Evolutionary conservation across 2,329 filamentous ascomycete species (phyloP).

Genomic region (Aspergillus viridinutans): DNA sequence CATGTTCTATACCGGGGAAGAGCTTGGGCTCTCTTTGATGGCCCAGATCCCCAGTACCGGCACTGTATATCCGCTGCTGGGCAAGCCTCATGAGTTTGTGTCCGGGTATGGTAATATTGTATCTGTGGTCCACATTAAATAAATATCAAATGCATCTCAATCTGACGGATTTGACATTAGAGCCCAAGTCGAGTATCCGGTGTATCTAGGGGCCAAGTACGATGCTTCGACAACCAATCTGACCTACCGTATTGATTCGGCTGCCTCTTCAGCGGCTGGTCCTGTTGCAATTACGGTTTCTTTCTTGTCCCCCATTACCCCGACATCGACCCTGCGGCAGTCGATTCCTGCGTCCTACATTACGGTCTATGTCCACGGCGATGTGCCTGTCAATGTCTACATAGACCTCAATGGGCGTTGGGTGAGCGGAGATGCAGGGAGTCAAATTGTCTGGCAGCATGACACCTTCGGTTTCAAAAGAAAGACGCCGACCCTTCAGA

Average conservation of each 20-base stretch:
- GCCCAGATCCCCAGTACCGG: conserved; percentile 58
- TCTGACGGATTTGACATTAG: conserved; percentile 27
- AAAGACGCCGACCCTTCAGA: conserved; percentile 38
- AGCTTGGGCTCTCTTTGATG: conserved; percentile 62
- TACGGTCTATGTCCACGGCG: conserved; percentile 64
- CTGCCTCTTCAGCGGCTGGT: conserved; percentile 24
- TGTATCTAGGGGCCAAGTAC: conserved; percentile 59
- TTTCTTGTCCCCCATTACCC: conserved; percentile 73
- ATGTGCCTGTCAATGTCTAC: conserved; percentile 59
- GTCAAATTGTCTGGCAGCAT: conserved; percentile 66
- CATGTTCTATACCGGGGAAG: conserved; percentile 73
- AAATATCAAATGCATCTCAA: neutral
- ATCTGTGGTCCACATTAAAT: neutral
- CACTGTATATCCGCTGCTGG: conserved; percentile 60
- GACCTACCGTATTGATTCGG: conserved; percentile 56
- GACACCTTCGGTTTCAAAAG: conserved; percentile 41
- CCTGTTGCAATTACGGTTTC: conserved; percentile 57
- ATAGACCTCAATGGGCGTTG: conserved; percentile 71
- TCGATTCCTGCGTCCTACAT: conserved; percentile 79
- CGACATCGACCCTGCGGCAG: conserved; percentile 74
- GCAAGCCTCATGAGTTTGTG: conserved; percentile 62
- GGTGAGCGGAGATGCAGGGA: conserved; percentile 71
- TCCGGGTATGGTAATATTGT: conserved; percentile 31
- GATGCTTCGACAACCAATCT: conserved; percentile 69
- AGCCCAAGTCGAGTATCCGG: conserved; percentile 56